Base-by-base conservation (phyloP, 352 stramenopile genomes). In the Halophytophthora polymorphica region DNA sequence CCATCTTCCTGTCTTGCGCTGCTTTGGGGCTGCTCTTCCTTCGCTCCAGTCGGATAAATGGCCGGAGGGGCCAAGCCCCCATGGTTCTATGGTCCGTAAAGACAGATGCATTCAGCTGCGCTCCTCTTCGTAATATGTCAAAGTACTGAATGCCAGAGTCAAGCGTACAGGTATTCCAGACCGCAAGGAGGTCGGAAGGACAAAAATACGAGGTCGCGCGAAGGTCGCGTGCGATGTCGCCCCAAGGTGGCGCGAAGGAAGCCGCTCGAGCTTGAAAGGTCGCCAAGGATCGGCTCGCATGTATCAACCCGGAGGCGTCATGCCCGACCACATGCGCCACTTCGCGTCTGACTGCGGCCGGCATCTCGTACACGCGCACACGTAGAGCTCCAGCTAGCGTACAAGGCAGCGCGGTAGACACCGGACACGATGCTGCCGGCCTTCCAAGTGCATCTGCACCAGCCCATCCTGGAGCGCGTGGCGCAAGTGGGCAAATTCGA, bases 401-500 rank as follows among this genome's bases (percentile, higher is more conserved):
- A 14, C 37, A 17, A 42, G 21, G 37, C 17, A 42, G 13, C 37
- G n/a, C 37, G 22, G 18, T 11, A 40, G 5, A n/a, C 12, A 44
- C 33, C 2, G 39, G 2, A 17, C 35, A 52, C 49, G 31, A 93
- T 93, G 83, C 61, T 88, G 45, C 79, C 80, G 2, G 74, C 77
- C 42, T 93, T 91, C 69, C 80, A 93, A 57, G 68, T 93, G 56
- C 78, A 91, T 42, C 59, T 93, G 45, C 81, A 85, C 48, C 81
- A 93, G 57, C 75, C 78, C 18, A 86, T 93, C 55, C 71, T 90
- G 8, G 64, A 83, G 59, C 81, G 83, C 25, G 73, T 89, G 47
- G 83, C 75, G 5, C 70, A 86, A 34, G 70, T 93, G 2, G 83
- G 80, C 40, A 86, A 83, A 50, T 93, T 94, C 55, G 84, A 96